Base-by-base conservation (phyloP, 2,329 filamentous ascomycete genomes). In the Fusarium graminum region DNA sequence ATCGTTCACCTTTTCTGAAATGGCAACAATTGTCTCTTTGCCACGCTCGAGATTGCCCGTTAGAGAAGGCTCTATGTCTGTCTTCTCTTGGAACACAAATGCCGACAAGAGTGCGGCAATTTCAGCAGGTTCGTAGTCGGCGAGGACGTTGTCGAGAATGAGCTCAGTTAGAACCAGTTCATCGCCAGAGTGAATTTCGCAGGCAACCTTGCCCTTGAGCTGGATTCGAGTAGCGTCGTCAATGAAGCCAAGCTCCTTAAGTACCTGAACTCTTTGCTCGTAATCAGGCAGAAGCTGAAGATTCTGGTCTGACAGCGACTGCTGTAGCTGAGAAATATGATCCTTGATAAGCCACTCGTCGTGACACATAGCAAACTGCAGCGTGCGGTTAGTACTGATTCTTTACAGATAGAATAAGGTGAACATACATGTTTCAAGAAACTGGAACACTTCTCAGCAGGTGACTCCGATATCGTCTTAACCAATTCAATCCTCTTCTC, bases 81-180 rank as follows among this genome's bases (percentile, higher is more conserved):
- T 97, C 81, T 97, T 98, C 76, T 99, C 95, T 75, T 98, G 93
- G 83, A 99, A 99, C 3, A 99, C 94, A 76, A 99, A 99, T 2
- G 92, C 89, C 0, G 94, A 97, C 4, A 99, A 85, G 4, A 99
- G 84, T 12, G 95, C 94, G 1, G 97, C 95, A 64, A 99, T 98
- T 78, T 99, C 95, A 69, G 97, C 93, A 2, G 94, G 93, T 72
- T 97, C 94, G 77, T 95, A 97, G 63, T 96, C 92, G 49, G 94
- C 94, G 4, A 99, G 88, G 3, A 97, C 93, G 72, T 99, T 99
- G 79, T 99, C 95, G 17, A 99, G 88, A 45, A 99, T 93, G 7
- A 98, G 86, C 77, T 99, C 95, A 0, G 95, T 99, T 17, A 99
- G 86, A 1, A 99, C 94, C 1, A 99, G 86, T 78, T 99, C 95